Evolutionary conservation across 1,284 basidiomycete genomes (phyloP).

Genomic region (Ustilago xerochloae): DNA sequence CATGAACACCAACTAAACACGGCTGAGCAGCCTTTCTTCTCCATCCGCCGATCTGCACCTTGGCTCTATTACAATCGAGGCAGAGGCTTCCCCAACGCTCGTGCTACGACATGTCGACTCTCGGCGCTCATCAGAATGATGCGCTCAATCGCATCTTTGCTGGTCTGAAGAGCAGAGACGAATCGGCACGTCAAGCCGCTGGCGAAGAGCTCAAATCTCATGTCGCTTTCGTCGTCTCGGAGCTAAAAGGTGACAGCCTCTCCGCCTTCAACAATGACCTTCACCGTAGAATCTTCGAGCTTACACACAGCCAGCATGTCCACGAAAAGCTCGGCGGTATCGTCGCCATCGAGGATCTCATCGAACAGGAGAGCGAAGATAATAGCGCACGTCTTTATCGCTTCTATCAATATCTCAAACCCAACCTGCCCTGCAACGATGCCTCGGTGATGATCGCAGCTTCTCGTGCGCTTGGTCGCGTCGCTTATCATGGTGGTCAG

Average conservation of each 20-base stretch:
- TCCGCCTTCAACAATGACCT: conserved; percentile 70
- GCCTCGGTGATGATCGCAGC: conserved; percentile 88
- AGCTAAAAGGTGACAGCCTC: conserved; percentile 63
- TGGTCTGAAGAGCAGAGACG: conserved; percentile 60
- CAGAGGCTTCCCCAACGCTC: neutral
- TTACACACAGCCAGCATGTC: conserved; percentile 81
- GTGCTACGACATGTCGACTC: conserved; percentile 28
- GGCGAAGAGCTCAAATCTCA: conserved; percentile 62
- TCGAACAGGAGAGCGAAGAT: conserved; percentile 52
- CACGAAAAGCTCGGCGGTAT: conserved; percentile 83
- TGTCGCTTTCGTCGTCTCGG: conserved; percentile 55
- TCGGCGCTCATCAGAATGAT: conserved; percentile 53
- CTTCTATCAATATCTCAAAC: conserved; percentile 90
- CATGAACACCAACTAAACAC: conserved; percentile 20
- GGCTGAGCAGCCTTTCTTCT: conserved; percentile 23
- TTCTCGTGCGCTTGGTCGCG: conserved; percentile 83
- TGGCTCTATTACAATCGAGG: neutral
- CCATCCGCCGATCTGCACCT: no score
- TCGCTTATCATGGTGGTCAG: conserved; percentile 81
- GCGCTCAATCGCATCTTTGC: conserved; percentile 62
- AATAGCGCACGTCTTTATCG: conserved; percentile 79
- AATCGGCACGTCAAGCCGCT: conserved; percentile 47
- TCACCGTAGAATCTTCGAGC: conserved; percentile 80
- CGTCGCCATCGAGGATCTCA: conserved; percentile 75
- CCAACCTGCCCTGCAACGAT: conserved; percentile 83